Conservation (phyloP, 306 rosid genomes). For the Lotus japonicus region DNA sequence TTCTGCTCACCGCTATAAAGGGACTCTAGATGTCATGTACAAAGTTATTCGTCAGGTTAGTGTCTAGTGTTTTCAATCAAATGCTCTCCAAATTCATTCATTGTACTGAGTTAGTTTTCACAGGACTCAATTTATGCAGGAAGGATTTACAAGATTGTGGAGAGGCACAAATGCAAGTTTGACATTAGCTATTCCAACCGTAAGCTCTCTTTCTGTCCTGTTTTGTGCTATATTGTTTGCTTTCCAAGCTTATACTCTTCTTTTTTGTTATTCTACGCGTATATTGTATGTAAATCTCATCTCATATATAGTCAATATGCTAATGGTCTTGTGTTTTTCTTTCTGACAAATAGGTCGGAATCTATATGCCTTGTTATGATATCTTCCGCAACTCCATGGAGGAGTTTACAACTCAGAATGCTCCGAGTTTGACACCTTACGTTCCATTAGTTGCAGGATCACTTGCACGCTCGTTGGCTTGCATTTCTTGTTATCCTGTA, state of each 20-base stretch:
- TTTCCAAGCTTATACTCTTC: neutral
- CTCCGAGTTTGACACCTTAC: slow-evolving; percentile 71
- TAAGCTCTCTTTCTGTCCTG: slow-evolving; percentile 34
- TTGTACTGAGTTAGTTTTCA: slow-evolving; percentile 15
- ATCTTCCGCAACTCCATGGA: slow-evolving; percentile 73
- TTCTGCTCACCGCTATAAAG: slow-evolving; percentile 56
- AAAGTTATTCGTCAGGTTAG: slow-evolving; percentile 82
- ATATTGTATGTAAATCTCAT: neutral
- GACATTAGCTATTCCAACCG: slow-evolving; percentile 92
- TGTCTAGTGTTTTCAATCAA: neutral
- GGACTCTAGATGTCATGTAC: slow-evolving; percentile 71
- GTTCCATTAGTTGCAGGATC: slow-evolving; percentile 95
- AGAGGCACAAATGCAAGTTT: slow-evolving; percentile 94
- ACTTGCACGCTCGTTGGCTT: slow-evolving; percentile 83
- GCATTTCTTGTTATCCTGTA: slow-evolving; percentile 79
- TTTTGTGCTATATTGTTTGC: slow-evolving; percentile 9
- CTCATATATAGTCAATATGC: slow-evolving; percentile 16
- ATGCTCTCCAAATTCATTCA: neutral
- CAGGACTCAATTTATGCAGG: slow-evolving; percentile 68
- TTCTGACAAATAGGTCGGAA: slow-evolving; percentile 66
- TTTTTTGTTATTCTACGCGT: neutral
- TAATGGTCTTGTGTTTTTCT: slow-evolving; percentile 16
- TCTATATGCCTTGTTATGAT: slow-evolving; percentile 96
- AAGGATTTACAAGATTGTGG: slow-evolving; percentile 81
- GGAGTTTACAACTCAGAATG: slow-evolving; percentile 48